These are phyloP conservation scores for Pulveroboletus frians DNA, from an alignment of 768 basidiomycete genomes.

Conservation along the genomic window DNA sequence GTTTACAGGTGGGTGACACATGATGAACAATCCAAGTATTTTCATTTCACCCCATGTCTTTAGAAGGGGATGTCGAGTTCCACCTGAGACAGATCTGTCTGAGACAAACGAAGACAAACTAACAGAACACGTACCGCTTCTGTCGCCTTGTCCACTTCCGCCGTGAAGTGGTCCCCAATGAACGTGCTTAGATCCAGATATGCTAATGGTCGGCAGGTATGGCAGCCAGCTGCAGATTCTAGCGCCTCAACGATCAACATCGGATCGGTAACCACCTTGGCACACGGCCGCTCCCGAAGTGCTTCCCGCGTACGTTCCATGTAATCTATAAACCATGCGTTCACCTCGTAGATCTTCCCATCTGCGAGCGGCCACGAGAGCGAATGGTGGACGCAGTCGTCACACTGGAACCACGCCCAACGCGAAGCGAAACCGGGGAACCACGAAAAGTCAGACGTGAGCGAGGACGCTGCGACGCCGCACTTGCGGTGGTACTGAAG, in stretches of 20 bases:
- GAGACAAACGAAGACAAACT: conserved; percentile 4
- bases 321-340: conserved; percentile 32
- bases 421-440: conserved; percentile 34
- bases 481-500: conserved; percentile 34
- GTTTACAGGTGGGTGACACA: conserved; percentile 12
- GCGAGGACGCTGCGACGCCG: conserved; percentile 26
- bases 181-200: conserved; percentile 32
- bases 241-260: conserved; percentile 29
- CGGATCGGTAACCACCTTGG: conserved; percentile 28
- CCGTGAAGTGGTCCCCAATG: conserved; percentile 27
- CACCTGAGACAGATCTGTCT: conserved; percentile 21
- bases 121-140: conserved; percentile 22
- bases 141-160: conserved; percentile 27
- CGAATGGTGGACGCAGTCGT: conserved; percentile 32
- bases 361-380: conserved; percentile 33
- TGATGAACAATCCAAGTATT: not conserved
- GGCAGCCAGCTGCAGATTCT: conserved; percentile 25
- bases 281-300: conserved; percentile 29
- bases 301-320: conserved; percentile 30
- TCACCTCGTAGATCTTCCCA: conserved; percentile 34
- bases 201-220: conserved; percentile 28
- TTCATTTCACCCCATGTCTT: not conserved
- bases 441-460: conserved; percentile 35
- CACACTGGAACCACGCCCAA: conserved; percentile 37
- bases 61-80: conserved; percentile 30